Conservation (phyloP, 2,329 filamentous ascomycete genomes). For the Phialophora verrucosa region DNA sequence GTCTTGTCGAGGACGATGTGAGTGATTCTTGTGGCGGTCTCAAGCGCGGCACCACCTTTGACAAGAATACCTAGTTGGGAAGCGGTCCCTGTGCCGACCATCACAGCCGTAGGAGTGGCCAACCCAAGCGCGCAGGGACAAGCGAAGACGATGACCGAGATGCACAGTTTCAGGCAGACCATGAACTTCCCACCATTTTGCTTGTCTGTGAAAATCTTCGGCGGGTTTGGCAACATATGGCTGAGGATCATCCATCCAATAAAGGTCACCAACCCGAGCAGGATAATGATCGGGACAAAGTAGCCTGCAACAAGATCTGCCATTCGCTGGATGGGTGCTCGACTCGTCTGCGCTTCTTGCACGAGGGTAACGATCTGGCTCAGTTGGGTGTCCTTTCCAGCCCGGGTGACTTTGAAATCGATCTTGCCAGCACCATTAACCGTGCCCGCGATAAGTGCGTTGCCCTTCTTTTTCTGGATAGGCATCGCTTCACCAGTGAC, state of each 20-base stretch:
- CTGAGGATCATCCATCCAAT: conserved; percentile 92
- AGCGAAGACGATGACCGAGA: conserved; percentile 97
- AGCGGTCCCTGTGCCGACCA: conserved; percentile 97
- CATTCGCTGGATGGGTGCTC: conserved; percentile 91
- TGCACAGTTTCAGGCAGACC: conserved; percentile 96
- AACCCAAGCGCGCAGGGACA: conserved; percentile 97
- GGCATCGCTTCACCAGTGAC: conserved; percentile 97
- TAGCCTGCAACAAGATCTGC: conserved; percentile 91
- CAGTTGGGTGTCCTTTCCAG: conserved; percentile 92
- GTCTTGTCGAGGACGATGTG: conserved; percentile 96
- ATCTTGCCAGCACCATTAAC: conserved; percentile 92
- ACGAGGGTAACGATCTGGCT: conserved; percentile 99
- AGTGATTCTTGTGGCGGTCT: conserved; percentile 86
- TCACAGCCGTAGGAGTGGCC: conserved; percentile 94
- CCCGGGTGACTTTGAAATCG: conserved; percentile 89
- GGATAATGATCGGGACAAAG: conserved; percentile 88
- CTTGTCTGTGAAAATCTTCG: conserved; percentile 80
- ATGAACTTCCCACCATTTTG: conserved; percentile 89
- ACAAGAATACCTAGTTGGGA: conserved; percentile 97
- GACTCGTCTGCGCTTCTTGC: conserved; percentile 91
- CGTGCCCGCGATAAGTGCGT: conserved; percentile 84
- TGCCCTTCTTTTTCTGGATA: conserved; percentile 83
- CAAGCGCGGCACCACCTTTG: conserved; percentile 90
- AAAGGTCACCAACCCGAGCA: conserved; percentile 84
- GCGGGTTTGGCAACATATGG: conserved; percentile 81